phyloP scores from a whole-genome alignment of 2,329 filamentous ascomycete genomes.

The Fusarium virguliforme region DNA sequence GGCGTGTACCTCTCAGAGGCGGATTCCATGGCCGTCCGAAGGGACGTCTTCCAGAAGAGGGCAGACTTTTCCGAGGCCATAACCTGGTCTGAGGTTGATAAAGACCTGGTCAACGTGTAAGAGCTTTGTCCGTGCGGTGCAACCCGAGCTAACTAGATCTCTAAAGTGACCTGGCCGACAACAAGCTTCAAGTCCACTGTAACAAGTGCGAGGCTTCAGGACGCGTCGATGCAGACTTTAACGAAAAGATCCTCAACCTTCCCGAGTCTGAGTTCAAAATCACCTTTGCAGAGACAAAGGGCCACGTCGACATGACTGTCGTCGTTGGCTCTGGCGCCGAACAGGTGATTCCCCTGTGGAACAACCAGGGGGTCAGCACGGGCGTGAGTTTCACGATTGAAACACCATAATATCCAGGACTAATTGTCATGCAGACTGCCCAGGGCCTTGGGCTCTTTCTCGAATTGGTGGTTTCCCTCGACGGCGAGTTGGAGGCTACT shows the following conservation, averaged over 20 bases:
- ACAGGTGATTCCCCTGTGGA: constrained; percentile 6
- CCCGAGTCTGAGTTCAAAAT: constrained; percentile 4
- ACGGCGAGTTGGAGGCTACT: neutral
- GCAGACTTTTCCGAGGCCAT: neutral
- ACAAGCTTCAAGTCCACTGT: neutral
- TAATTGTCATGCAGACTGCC: neutral
- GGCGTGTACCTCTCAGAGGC: neutral
- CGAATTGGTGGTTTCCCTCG: neutral
- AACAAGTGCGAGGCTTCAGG: constrained; percentile 4
- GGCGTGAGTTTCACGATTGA: neutral
- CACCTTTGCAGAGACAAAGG: constrained; percentile 4
- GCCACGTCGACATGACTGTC: neutral
- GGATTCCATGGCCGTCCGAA: neutral
- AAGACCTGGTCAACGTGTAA: constrained; percentile 2
- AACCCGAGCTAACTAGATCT: neutral
- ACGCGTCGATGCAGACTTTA: constrained; percentile 1
- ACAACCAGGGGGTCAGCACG: neutral
- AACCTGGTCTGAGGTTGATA: neutral
- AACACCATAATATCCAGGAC: neutral
- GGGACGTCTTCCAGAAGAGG: neutral
- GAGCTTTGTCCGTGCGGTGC: neutral
- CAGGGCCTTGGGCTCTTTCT: neutral
- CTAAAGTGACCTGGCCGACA: neutral
- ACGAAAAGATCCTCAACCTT: neutral
- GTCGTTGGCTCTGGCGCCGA: neutral